Conservation (phyloP, 495 filamentous ascomycete species). For the Neurospora sp. region DNA sequence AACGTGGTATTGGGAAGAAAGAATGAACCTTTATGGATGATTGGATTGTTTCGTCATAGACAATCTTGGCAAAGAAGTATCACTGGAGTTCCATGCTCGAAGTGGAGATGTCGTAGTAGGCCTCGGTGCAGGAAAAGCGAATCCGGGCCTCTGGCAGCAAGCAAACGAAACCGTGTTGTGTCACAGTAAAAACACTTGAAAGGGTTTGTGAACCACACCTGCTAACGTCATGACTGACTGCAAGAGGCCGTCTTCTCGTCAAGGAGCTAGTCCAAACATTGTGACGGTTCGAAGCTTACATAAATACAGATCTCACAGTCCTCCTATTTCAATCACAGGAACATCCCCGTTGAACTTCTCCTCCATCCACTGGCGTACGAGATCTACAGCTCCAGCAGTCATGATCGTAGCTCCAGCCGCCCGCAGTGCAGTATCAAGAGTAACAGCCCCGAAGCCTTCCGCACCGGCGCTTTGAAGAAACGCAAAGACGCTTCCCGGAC, state of each 20-base stretch:
- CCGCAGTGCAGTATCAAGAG: neutral
- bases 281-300: neutral
- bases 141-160: neutral
- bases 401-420: neutral
- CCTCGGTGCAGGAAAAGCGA: neutral
- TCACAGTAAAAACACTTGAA: neutral
- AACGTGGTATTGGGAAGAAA: neutral
- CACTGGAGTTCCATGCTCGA: neutral
- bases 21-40: neutral
- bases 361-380: neutral
- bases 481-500: neutral
- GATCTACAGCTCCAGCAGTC: neutral
- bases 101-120: neutral
- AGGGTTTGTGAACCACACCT: neutral
- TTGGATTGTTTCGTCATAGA: neutral
- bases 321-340: neutral
- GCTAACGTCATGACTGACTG: neutral
- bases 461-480: neutral
- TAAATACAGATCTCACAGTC: neutral
- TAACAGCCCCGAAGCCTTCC: neutral
- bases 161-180: neutral
- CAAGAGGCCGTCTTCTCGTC: neutral
- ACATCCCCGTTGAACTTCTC: neutral
- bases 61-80: neutral
- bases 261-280: neutral